Evolutionary conservation across 257 asterid species (phyloP), one percentile per base, ranked within the genome.

Genomic region (Solanum appendiculatum): DNA sequence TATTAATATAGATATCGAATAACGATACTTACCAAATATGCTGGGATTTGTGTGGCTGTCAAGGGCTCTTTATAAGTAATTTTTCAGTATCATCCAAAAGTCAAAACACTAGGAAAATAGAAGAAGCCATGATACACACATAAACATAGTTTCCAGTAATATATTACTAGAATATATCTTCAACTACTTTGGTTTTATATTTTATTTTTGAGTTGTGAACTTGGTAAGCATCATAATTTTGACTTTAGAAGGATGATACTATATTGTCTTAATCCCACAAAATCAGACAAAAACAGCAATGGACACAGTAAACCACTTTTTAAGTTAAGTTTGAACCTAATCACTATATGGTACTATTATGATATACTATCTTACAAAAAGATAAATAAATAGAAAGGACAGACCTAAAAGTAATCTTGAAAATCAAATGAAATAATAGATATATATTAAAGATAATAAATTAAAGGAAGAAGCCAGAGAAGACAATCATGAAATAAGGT

Each of bases 401-500:
- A 27, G 40, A 14, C 34, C 36, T 37, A 80, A 77, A 46, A 25
- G 85, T 46, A 27, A 80, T 80, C 85, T 46, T 80, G 29, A 46
- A 27, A 80, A 16, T 18, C 21, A 46, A 16, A 27, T 80, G 39
- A 23, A 77, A 29, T 9, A 14, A 20, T 16, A 16, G 3, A 44
- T 4, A 78, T 40, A n/a, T 75, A 54, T 44, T 33, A 5, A 77
- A 86, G 86, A 82, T 63, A 16, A 82, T 63, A 16, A 33, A 42
- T 78, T 9, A 78, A 87, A 68, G 44, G 40, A 33, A 86, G 80
- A 82, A 69, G 78, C 72, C 64, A 34, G 42, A 87, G 40, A 8
- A 64, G 89, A 86, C 92, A 89, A 48, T 66, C 85, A 85, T 36
- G 54, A 34, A 86, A 86, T 75, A 85, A 56, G 82, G 85, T 64